These are phyloP conservation scores for Thalassiosira livingstoniorum DNA, from an alignment of 352 stramenopile genomes.

Conservation along the genomic window DNA sequence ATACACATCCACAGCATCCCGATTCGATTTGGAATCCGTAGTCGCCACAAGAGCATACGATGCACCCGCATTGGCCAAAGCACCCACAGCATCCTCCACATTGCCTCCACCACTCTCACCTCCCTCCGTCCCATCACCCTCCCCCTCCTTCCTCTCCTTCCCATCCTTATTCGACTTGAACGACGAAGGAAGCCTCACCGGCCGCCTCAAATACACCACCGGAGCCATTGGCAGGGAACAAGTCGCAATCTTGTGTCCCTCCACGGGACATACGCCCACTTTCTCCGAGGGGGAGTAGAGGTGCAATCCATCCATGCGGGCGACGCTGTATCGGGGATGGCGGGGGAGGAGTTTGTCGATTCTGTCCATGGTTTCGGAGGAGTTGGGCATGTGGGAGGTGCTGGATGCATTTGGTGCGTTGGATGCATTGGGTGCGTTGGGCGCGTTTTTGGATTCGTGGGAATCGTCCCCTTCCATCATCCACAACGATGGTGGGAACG, in stretches of 20 bases:
- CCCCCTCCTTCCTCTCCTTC: too few relatives aligned
- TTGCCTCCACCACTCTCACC: not conserved
- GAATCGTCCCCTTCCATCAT: conserved; percentile 4
- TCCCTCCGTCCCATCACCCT: too few relatives aligned
- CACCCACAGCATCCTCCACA: conserved; percentile 12
- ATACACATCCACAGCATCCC: conserved; percentile 85
- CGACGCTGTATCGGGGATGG: conserved; percentile 51
- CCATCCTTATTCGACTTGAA: too few relatives aligned
- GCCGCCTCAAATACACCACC: conserved; percentile 45
- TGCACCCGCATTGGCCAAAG: too few relatives aligned
- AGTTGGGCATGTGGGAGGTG: too few relatives aligned
- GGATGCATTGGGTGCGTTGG: not conserved
- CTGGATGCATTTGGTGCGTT: not conserved
- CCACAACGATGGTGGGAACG: conserved; percentile 17
- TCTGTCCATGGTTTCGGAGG: too few relatives aligned
- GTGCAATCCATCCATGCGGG: conserved; percentile 78
- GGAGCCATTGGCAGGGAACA: conserved; percentile 69
- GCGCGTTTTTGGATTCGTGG: not conserved
- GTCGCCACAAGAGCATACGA: conserved; percentile 80
- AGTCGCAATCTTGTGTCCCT: conserved; percentile 77
- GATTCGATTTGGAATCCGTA: conserved; percentile 77
- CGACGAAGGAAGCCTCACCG: conserved; percentile 20
- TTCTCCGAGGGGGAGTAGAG: conserved; percentile 79
- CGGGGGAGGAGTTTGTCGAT: conserved; percentile 46
- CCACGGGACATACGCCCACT: conserved; percentile 76